Percentiles rank a stretch among this genome's conserved stretches.
phyloP scores from a whole-genome alignment of 2,329 filamentous ascomycete species.

The Madurella mycetomatis region DNA sequence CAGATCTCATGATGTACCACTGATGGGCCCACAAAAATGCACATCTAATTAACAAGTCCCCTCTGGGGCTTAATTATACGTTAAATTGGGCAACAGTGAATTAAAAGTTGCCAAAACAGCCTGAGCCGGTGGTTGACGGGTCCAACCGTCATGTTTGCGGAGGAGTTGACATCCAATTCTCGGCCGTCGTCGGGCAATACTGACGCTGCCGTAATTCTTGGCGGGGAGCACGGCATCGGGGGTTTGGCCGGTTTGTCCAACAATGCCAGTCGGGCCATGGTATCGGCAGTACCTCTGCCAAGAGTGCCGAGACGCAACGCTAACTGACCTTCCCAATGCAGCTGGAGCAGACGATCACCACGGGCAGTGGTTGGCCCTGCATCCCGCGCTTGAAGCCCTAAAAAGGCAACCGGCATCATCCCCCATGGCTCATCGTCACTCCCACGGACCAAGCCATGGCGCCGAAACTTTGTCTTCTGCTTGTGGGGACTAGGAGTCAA shows the following conservation, averaged over 20 bases:
- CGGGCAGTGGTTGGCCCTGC: constrained; percentile 7
- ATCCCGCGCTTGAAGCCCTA: not conserved
- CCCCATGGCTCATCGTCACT: not conserved
- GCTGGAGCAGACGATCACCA: constrained; percentile 3
- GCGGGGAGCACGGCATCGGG: constrained; percentile 27
- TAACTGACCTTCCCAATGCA: constrained; percentile 21
- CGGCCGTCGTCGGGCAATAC: not conserved
- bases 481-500: too few relatives aligned
- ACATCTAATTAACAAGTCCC: too few relatives aligned
- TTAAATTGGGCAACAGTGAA: too few relatives aligned
- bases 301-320: constrained; percentile 8
- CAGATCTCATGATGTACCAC: too few relatives aligned
- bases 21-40: too few relatives aligned
- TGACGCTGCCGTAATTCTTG: constrained; percentile 25
- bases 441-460: too few relatives aligned
- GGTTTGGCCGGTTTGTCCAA: constrained; percentile 8
- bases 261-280: not conserved
- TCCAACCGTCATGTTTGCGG: too few relatives aligned
- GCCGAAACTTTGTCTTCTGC: too few relatives aligned
- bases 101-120: too few relatives aligned
- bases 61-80: too few relatives aligned
- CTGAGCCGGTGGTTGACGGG: too few relatives aligned
- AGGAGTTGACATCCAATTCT: not conserved
- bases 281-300: not conserved
- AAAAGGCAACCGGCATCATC: not conserved